These are phyloP conservation scores for Senna tora DNA, from an alignment of 306 rosid genomes.

Conservation along the genomic window DNA sequence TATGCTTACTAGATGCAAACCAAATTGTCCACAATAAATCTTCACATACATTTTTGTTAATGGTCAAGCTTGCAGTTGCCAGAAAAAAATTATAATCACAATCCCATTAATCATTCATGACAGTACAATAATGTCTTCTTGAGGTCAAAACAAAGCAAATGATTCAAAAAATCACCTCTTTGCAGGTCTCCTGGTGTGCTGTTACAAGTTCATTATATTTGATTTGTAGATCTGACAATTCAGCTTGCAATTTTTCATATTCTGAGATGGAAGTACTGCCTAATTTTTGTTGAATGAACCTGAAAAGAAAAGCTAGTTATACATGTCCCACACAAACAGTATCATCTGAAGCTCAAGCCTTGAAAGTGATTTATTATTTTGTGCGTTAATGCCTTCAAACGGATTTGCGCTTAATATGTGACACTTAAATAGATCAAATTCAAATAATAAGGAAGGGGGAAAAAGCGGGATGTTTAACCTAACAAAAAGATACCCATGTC, in stretches of 20 bases:
- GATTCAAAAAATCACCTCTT: slow-evolving; percentile 58
- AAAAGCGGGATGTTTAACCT: neutral
- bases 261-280: slow-evolving; percentile 77
- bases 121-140: neutral
- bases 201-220: slow-evolving; percentile 63
- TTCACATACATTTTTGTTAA: neutral
- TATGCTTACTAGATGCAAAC: neutral
- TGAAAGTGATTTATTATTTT: neutral
- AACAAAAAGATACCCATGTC: neutral
- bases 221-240: slow-evolving; percentile 72
- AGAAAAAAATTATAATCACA: neutral
- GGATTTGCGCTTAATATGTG: neutral
- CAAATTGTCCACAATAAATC: neutral
- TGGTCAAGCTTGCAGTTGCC: slow-evolving; percentile 20
- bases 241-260: slow-evolving; percentile 74
- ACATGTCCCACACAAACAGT: neutral
- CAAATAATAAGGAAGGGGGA: neutral
- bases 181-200: slow-evolving; percentile 70
- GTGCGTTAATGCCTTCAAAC: slow-evolving; percentile 2
- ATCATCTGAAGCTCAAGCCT: slow-evolving; percentile 22
- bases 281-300: slow-evolving; percentile 86
- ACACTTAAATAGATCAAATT: neutral
- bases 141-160: neutral
- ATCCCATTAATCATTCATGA: neutral
- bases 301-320: slow-evolving; percentile 39